Evolutionary conservation across 1,139 yeast species (phyloP), one percentile per base, ranked within the genome.

Genomic region (Saccharomyces uvarum): DNA sequence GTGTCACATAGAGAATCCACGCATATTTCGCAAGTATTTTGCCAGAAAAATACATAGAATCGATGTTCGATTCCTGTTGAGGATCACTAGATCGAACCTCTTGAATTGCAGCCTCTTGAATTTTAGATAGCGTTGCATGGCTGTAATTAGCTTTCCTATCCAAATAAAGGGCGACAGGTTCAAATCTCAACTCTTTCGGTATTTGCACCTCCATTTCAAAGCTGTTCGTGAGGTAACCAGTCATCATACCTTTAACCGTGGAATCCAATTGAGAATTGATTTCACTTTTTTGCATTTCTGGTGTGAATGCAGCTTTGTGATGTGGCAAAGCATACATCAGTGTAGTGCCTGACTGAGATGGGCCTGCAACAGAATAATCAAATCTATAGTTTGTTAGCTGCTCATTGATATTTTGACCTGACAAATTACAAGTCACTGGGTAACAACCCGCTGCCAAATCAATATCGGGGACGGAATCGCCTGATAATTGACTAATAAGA

Each of bases 21-120:
- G 93, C 91, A 69, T 83, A 87, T 65, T 86, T 86, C 54, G 87
- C 90, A 54, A 86, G 71, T 24, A 82, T 76, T 65, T 86, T 86
- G 28, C 95, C 95, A 2, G 89, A 77, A 11, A 85, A 81, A 67
- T 86, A 86, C 93, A 86, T 86, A 0, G 83, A 79, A 56, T 86
- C 90, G 24, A 86, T 73, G 62, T 86, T 77, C 1, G 89, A 81
- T 70, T 80, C 81, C 7, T 73, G 77, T 2, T 74, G 71, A 11
- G 84, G 81, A 65, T 86, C 87, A 19, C 44, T 19, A 4, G 59
- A 78, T 24, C 74, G 67, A 6, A 80, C 73, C 56, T 86, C 95
- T 8, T 66, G 60, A 0, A 60, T 60, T 0, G 89, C 88, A 0
- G 84, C 82, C 7, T 66, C 58, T 28, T 63, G 65, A 24, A 86